A percentile compares a stretch with the other conserved stretches of the same genome.
Conservation (phyloP, 768 basidiomycete species). For the Termitomyces titanicus region DNA sequence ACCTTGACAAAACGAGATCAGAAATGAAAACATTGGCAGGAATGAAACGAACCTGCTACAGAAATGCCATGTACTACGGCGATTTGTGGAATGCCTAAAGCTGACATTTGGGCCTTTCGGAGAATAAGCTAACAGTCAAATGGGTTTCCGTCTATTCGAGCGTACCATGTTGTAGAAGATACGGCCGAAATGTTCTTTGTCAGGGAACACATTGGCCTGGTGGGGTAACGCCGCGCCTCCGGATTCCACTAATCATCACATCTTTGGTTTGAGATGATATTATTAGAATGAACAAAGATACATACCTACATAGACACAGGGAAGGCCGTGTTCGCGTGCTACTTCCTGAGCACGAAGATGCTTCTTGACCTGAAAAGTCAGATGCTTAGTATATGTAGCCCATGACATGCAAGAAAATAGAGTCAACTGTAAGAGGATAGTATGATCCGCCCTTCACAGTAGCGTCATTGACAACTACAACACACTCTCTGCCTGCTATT, state of each 20-base stretch:
- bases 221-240: conserved; percentile 91
- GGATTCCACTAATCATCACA: conserved; percentile 66
- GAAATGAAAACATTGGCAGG: background rate
- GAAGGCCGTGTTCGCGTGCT: conserved; percentile 84
- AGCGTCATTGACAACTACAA: conserved; percentile 91
- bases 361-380: conserved; percentile 73
- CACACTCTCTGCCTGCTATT: conserved; percentile 78
- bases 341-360: conserved; percentile 93
- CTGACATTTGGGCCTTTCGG: conserved; percentile 85
- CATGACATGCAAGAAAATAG: background rate
- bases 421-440: conserved; percentile 73
- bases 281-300: background rate
- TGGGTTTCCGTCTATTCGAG: background rate
- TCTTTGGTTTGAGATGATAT: background rate
- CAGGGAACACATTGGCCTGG: conserved; percentile 93
- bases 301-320: conserved; percentile 90
- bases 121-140: background rate
- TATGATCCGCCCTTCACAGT: conserved; percentile 93
- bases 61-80: conserved; percentile 93
- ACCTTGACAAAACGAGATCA: conserved; percentile 34
- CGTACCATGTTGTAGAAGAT: conserved; percentile 96
- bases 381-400: background rate
- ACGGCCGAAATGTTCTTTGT: conserved; percentile 92
- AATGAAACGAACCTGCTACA: conserved; percentile 60
- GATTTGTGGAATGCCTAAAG: conserved; percentile 86